Percentiles rank a stretch among this genome's conserved stretches.
Conservation (phyloP, 1,284 basidiomycete species). For the Hortiboletus rubellus region DNA sequence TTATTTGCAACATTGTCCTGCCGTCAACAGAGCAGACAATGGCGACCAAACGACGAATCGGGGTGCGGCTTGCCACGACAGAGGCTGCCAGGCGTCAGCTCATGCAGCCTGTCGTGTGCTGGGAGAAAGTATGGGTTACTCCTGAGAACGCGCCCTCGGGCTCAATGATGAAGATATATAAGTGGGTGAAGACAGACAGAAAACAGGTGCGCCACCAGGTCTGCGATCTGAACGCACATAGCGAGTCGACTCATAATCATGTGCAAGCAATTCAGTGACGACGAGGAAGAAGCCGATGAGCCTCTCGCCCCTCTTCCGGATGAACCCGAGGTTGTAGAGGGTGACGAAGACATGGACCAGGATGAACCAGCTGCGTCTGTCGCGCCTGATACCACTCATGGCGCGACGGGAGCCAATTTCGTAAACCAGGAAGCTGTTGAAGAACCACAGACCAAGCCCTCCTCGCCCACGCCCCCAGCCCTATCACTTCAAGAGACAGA, state of each 20-base stretch:
- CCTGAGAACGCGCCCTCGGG: slow-evolving; percentile 54
- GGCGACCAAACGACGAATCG: slow-evolving; percentile 71
- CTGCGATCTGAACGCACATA: neutral
- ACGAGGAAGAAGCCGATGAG: slow-evolving; percentile 72
- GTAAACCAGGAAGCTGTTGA: slow-evolving; percentile 38
- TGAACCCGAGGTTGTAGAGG: slow-evolving; percentile 63
- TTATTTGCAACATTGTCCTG: neutral
- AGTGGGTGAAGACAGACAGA: slow-evolving; percentile 76
- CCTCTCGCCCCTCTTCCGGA: slow-evolving; percentile 76
- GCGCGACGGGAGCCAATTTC: slow-evolving; percentile 36
- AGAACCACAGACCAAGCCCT: slow-evolving; percentile 55
- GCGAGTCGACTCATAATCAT: slow-evolving; percentile 7
- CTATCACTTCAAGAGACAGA: slow-evolving; percentile 40
- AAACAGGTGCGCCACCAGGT: slow-evolving; percentile 52
- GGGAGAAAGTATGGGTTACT: slow-evolving; percentile 69
- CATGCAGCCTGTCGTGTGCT: slow-evolving; percentile 77
- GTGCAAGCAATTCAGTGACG: slow-evolving; percentile 74
- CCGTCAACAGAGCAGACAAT: slow-evolving; percentile 37
- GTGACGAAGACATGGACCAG: slow-evolving; percentile 60
- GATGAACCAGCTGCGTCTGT: slow-evolving; percentile 62
- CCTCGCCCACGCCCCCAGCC: slow-evolving; percentile 58
- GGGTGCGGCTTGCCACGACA: slow-evolving; percentile 69
- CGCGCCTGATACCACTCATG: slow-evolving; percentile 37
- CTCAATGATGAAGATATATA: slow-evolving; percentile 63
- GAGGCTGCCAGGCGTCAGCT: slow-evolving; percentile 76